Conservation (phyloP, 306 rosid genomes). For the Casuarina cunninghamiana region DNA sequence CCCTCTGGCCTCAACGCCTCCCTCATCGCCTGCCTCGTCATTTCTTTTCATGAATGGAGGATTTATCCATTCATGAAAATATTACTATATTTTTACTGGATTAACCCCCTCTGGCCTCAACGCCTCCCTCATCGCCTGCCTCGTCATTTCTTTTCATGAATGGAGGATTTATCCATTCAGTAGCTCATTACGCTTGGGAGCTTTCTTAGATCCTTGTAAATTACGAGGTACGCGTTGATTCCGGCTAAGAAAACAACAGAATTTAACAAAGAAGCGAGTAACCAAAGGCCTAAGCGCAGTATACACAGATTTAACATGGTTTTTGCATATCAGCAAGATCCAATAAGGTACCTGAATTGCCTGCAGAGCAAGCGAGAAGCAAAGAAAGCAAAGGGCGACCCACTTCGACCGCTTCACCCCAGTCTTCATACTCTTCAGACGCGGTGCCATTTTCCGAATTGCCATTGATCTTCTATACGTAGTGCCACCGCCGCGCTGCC, state of each 20-base stretch:
- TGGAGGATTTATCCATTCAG: no score
- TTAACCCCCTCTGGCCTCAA: no score
- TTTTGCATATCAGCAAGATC: not conserved
- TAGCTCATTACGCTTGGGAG: not conserved
- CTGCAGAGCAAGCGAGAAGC: constrained; percentile 25
- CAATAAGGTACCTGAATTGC: constrained; percentile 34
- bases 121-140: no score
- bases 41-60: no score
- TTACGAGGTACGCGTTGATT: not conserved
- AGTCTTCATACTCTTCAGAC: constrained; percentile 26
- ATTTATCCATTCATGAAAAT: no score
- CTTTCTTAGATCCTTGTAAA: not conserved
- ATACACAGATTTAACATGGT: constrained; percentile 9
- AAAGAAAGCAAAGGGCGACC: constrained; percentile 35
- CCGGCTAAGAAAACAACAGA: not conserved
- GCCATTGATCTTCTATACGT: not conserved
- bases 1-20: no score
- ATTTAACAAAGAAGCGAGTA: not conserved
- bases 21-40: no score
- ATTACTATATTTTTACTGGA: no score
- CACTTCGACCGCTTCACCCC: constrained; percentile 12
- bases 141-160: no score
- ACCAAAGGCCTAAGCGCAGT: constrained; percentile 23
- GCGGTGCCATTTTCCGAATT: not conserved
- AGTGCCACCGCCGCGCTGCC: constrained; percentile 32